These are phyloP conservation scores for Epichloe sibirici DNA, from an alignment of 2,329 filamentous ascomycete genomes.

Conservation along the genomic window DNA sequence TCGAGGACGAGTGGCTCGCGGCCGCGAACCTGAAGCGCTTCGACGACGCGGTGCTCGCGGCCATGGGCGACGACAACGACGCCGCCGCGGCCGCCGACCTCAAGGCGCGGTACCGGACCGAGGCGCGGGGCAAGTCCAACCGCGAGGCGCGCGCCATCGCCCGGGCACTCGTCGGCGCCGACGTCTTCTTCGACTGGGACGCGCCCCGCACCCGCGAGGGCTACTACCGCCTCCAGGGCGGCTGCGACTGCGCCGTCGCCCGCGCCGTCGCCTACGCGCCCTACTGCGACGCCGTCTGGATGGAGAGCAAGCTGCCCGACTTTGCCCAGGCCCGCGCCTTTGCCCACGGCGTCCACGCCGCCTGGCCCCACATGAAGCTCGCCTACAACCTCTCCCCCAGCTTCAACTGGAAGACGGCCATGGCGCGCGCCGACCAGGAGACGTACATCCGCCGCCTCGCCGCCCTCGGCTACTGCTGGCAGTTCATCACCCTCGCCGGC, in stretches of 20 bases:
- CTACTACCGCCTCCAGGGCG: constrained; percentile 86
- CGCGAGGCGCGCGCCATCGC: constrained; percentile 70
- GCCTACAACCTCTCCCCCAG: constrained; percentile 97
- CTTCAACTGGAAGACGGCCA: constrained; percentile 99
- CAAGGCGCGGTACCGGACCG: constrained; percentile 51
- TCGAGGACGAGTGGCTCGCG: constrained; percentile 79
- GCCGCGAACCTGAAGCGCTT: constrained; percentile 78
- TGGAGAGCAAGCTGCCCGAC: constrained; percentile 96
- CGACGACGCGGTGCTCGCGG: constrained; percentile 75
- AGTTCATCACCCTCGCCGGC: constrained; percentile 98
- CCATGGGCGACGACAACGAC: constrained; percentile 57
- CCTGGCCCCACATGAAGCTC: constrained; percentile 85
- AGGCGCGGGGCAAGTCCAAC: constrained; percentile 75
- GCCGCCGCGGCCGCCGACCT: constrained; percentile 37
- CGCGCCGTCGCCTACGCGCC: constrained; percentile 84
- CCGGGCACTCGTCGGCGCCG: constrained; percentile 60
- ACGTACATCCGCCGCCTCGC: constrained; percentile 92
- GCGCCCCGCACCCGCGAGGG: constrained; percentile 85
- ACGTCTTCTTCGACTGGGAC: constrained; percentile 93
- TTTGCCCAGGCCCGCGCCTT: constrained; percentile 87
- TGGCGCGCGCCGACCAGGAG: constrained; percentile 84
- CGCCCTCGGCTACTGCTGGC: constrained; percentile 91
- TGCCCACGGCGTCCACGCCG: constrained; percentile 81
- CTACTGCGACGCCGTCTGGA: constrained; percentile 95
- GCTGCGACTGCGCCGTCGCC: constrained; percentile 83